Evolutionary conservation across 495 filamentous ascomycete species (phyloP).

Genomic region (Penicillium atrosanguineum): DNA sequence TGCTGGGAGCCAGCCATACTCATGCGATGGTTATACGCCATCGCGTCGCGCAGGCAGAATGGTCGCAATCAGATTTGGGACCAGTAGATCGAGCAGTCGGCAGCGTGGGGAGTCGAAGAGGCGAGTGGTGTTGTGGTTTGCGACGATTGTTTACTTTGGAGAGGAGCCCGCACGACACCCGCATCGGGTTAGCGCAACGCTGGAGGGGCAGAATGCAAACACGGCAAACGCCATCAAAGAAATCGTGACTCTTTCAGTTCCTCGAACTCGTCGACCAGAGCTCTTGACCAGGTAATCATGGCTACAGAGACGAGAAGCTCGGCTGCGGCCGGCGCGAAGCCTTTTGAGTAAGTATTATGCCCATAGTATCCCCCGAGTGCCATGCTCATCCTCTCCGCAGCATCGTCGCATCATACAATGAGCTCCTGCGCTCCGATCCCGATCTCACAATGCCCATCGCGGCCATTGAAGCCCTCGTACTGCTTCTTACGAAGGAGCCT

Average conservation of each 20-base stretch:
- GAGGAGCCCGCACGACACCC: constrained; percentile 30
- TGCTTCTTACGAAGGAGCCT: constrained; percentile 70
- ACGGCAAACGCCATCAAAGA: constrained; percentile 38
- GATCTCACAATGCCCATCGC: constrained; percentile 94
- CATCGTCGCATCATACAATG: constrained; percentile 59
- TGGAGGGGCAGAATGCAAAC: constrained; percentile 43
- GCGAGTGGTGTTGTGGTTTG: constrained; percentile 26
- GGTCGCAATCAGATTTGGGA: neutral
- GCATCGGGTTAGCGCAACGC: constrained; percentile 34
- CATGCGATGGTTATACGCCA: constrained; percentile 72
- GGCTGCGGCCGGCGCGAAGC: constrained; percentile 28
- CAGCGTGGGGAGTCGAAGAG: constrained; percentile 2
- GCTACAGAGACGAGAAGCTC: constrained; percentile 25
- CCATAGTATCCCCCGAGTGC: neutral
- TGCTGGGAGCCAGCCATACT: constrained; percentile 58
- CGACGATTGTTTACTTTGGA: constrained; percentile 39
- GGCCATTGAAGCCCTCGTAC: constrained; percentile 89
- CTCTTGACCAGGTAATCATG: constrained; percentile 27
- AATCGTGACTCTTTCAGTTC: constrained; percentile 33
- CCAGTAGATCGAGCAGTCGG: constrained; percentile 3
- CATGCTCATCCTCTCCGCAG: constrained; percentile 29
- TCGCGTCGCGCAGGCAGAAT: constrained; percentile 9
- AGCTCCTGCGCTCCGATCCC: constrained; percentile 61
- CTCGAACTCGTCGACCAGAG: constrained; percentile 1
- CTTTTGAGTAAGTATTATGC: constrained; percentile 42